Evolutionary conservation across 1,139 yeast species (phyloP), one percentile per base, ranked within the genome.

Genomic region (Candida sp.): DNA sequence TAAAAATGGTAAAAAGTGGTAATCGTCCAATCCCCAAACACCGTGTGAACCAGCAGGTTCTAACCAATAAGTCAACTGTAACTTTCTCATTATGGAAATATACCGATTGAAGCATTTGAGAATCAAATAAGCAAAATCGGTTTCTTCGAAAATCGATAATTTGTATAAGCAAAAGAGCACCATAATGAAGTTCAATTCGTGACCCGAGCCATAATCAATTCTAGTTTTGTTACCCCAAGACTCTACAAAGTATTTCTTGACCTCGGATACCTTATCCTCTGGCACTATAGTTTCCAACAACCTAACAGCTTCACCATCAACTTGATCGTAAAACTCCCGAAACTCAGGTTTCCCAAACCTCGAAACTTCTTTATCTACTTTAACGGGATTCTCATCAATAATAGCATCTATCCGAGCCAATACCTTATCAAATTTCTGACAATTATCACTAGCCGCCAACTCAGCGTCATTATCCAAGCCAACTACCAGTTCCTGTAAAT

Each of bases 11-110:
- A 93, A 68, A 57, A 91, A 93, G 61, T 91, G 98, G 63, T 95
- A 93, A 61, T 93, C 99, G 61, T 93, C 99, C 5, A 93, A 74
- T 0, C 99, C 99, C 97, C 99, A 93, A 3, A 93, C 99, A 2
- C 99, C 99, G 63, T 93, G 99, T 3, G 96, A 86, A 0, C 99
- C 99, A 0, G 97, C 97, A 7, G 79, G 78, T 49, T 73, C 79
- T 15, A 93, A 72, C 97, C 97, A 91, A 64, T 93, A 93, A 2
- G 57, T 57, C 39, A 69, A 62, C 48, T 79, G 84, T 35, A 79
- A 56, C 5, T 54, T 52, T 36, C 84, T 60, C 83, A 79, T 79
- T 4, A 71, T 62, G 9, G 60, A 48, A 45, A 86, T 68, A 61
- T 87, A 87, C 43, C 64, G 69, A 30, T 79, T 75, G 63, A 93